Conservation (phyloP, 73 alveolate genomes). For the Blepharisma stoltei region DNA sequence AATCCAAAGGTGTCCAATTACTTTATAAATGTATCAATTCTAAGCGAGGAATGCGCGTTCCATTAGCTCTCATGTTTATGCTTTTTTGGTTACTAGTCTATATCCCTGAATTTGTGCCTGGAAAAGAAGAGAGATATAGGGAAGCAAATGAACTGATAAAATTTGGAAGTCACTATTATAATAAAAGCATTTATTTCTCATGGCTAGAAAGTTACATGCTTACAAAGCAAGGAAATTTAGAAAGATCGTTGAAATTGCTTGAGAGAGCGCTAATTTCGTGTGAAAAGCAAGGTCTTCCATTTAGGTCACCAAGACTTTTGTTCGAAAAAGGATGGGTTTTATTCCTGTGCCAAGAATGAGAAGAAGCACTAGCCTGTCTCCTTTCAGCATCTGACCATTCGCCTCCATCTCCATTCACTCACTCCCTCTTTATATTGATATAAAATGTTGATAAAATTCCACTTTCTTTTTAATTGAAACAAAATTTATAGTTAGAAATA, state of each 20-base stretch:
- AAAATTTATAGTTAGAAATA: too few species aligned
- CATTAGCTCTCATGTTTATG: constrained; percentile 33
- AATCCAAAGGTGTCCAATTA: constrained; percentile 8
- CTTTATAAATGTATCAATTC: constrained; percentile 36
- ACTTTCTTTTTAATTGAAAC: too few species aligned
- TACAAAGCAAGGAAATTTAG: constrained; percentile 25
- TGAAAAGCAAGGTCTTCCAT: constrained; percentile 16
- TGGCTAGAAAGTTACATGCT: constrained; percentile 30
- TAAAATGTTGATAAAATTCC: too few species aligned
- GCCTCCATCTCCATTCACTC: constrained; percentile 31
- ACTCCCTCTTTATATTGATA: too few species aligned
- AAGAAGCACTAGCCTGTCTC: background rate
- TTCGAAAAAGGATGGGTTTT: constrained; percentile 34
- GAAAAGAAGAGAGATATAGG: constrained; percentile 32
- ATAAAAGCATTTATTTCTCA: constrained; percentile 1
- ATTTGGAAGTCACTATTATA: constrained; percentile 31
- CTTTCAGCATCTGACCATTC: constrained; percentile 6
- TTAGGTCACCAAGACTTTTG: constrained; percentile 14
- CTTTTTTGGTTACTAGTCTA: constrained; percentile 29
- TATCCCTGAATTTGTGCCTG: constrained; percentile 39
- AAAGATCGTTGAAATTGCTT: background rate
- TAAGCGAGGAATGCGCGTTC: constrained; percentile 30
- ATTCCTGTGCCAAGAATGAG: constrained; percentile 28
- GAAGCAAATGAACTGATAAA: constrained; percentile 32
- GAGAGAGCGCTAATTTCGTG: constrained; percentile 1